phyloP scores from a whole-genome alignment of 495 filamentous ascomycete genomes.

The Chaetomium cochliodes region DNA sequence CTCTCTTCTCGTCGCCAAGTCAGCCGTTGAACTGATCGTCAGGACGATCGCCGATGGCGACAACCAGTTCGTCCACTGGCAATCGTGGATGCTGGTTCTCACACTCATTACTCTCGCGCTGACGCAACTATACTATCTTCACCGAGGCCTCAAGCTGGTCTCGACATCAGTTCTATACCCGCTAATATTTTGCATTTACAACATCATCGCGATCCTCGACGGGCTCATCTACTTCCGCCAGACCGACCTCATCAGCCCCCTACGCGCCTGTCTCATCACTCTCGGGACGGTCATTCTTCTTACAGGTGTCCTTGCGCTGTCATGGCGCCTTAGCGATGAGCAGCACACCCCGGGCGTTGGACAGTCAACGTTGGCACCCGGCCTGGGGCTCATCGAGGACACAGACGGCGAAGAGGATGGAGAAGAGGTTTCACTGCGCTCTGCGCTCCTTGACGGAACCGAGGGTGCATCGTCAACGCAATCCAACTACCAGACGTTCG shows the following conservation, averaged over 20 bases:
- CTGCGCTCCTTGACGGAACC: slow-evolving; percentile 41
- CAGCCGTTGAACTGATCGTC: slow-evolving; percentile 93
- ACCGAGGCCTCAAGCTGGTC: slow-evolving; percentile 87
- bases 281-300: slow-evolving; percentile 85
- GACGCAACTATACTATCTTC: slow-evolving; percentile 90
- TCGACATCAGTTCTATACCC: slow-evolving; percentile 97
- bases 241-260: slow-evolving; percentile 67
- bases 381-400: slow-evolving; percentile 66
- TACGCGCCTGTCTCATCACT: slow-evolving; percentile 80
- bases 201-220: slow-evolving; percentile 97
- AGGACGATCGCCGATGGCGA: slow-evolving; percentile 80
- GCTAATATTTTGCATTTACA: slow-evolving; percentile 98
- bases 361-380: slow-evolving; percentile 64
- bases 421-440: slow-evolving; percentile 39
- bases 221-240: slow-evolving; percentile 96
- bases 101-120: slow-evolving; percentile 80
- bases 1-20: slow-evolving; percentile 89
- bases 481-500: slow-evolving; percentile 48
- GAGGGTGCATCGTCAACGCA: slow-evolving; percentile 35
- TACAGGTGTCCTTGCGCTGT: slow-evolving; percentile 83
- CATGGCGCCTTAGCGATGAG: slow-evolving; percentile 85
- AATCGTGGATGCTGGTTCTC: slow-evolving; percentile 91
- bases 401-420: slow-evolving; percentile 58
- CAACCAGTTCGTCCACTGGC: slow-evolving; percentile 97
- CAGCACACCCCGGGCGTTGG: slow-evolving; percentile 57